Conservation (phyloP, 345 rosid species). For the Trapa incisa region DNA sequence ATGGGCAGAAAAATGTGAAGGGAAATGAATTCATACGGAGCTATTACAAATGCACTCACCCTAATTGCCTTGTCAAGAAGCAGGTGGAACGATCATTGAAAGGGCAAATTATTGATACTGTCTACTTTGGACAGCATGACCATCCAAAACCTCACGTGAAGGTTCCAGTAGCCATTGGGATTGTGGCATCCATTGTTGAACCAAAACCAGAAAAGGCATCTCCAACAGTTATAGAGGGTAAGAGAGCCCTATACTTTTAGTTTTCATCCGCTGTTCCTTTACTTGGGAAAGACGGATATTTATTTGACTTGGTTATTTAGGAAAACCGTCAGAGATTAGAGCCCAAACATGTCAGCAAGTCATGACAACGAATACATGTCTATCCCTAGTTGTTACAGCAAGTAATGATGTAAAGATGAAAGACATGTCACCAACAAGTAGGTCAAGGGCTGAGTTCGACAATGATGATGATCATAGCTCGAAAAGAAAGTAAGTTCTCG, state of each 20-base stretch:
- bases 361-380: slow-evolving; percentile 26
- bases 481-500: slow-evolving; percentile 49
- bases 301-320: slow-evolving; percentile 21
- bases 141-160: slow-evolving; percentile 51
- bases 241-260: slow-evolving; percentile 3
- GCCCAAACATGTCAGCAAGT: slow-evolving; percentile 22
- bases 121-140: slow-evolving; percentile 66
- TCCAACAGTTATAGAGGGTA: slow-evolving; percentile 33
- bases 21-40: slow-evolving; percentile 88
- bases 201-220: slow-evolving; percentile 30
- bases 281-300: neutral
- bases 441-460: slow-evolving; percentile 28
- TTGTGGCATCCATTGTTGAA: slow-evolving; percentile 35
- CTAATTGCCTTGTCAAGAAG: slow-evolving; percentile 75
- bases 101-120: slow-evolving; percentile 51
- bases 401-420: slow-evolving; percentile 30
- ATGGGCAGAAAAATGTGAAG: slow-evolving; percentile 86
- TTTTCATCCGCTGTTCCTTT: slow-evolving; percentile 2
- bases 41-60: slow-evolving; percentile 78
- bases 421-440: slow-evolving; percentile 27
- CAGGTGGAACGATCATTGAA: slow-evolving; percentile 64
- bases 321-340: slow-evolving; percentile 31
- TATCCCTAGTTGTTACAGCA: slow-evolving; percentile 20
- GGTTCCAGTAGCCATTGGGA: slow-evolving; percentile 27
- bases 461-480: slow-evolving; percentile 36